phyloP scores from a whole-genome alignment of 805 yeast genomes.

The Saccharomycopsis lassenensis region DNA sequence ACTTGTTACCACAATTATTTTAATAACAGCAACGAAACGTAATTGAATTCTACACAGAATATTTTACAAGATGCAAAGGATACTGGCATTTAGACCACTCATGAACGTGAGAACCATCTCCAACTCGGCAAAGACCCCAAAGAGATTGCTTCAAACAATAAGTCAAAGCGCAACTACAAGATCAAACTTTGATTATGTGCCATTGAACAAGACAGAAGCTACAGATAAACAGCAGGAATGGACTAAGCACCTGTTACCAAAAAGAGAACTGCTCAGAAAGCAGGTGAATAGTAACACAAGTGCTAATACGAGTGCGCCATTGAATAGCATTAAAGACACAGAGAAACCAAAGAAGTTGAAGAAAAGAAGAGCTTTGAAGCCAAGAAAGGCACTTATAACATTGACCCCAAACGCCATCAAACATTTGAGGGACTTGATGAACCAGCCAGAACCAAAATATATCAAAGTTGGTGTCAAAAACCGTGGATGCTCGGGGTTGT shows the following conservation, averaged over 20 bases:
- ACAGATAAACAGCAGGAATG: constrained; percentile 3
- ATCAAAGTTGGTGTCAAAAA: constrained; percentile 91
- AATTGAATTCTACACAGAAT: too few relatives aligned
- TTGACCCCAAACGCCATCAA: constrained; percentile 63
- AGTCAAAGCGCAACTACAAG: constrained; percentile 3
- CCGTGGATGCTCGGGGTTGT: constrained; percentile 93
- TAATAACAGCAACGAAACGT: too few relatives aligned
- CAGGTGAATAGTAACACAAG: neutral
- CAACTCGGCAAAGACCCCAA: constrained; percentile 11
- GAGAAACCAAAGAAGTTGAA: neutral
- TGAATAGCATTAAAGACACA: neutral
- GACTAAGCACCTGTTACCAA: constrained; percentile 13
- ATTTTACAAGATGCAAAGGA: neutral
- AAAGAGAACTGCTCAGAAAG: constrained; percentile 1
- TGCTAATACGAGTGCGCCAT: neutral
- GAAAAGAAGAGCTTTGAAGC: constrained; percentile 57
- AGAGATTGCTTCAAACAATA: constrained; percentile 16
- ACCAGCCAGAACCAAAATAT: constrained; percentile 79
- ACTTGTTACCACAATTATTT: too few relatives aligned
- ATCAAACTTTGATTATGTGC: constrained; percentile 3
- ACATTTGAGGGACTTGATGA: constrained; percentile 57
- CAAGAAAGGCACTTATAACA: constrained; percentile 83
- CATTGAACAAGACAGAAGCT: neutral
- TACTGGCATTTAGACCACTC: neutral
- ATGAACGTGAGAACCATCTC: constrained; percentile 1